A percentile compares a stretch with the other conserved stretches of the same genome.
Evolutionary conservation across 345 rosid species (phyloP).

Genomic region (Citrus australasica): DNA sequence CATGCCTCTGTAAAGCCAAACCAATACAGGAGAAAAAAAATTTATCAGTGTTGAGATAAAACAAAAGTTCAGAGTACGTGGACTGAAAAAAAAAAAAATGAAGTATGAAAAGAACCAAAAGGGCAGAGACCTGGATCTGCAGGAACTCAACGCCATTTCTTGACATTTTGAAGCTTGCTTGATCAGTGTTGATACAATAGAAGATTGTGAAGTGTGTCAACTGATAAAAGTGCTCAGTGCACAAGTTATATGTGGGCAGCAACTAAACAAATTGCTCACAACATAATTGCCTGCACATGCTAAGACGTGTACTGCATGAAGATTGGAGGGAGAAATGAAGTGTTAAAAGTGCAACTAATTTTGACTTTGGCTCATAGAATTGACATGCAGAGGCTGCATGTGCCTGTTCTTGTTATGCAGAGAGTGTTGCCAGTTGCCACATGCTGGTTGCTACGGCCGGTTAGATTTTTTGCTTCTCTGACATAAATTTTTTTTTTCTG

Average conservation of each 20-base stretch:
- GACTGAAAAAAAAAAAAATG: not conserved
- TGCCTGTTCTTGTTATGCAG: not conserved
- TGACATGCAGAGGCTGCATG: not conserved
- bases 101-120: not conserved
- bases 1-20: conserved; percentile 40
- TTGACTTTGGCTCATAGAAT: conserved; percentile 17
- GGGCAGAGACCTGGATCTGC: conserved; percentile 31
- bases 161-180: conserved; percentile 25
- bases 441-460: not conserved
- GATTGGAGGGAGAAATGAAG: not conserved
- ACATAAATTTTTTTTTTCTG: not conserved
- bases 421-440: not conserved
- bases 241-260: not conserved
- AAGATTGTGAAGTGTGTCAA: not conserved
- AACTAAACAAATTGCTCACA: not conserved
- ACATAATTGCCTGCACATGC: not conserved
- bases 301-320: not conserved
- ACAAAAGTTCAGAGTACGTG: not conserved
- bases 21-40: not conserved
- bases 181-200: not conserved
- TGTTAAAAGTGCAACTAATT: conserved; percentile 18
- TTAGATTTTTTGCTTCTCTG: not conserved
- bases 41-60: not conserved
- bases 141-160: conserved; percentile 33
- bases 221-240: not conserved